Conservation (phyloP, 345 rosid genomes). For the Salix suchowensis region DNA sequence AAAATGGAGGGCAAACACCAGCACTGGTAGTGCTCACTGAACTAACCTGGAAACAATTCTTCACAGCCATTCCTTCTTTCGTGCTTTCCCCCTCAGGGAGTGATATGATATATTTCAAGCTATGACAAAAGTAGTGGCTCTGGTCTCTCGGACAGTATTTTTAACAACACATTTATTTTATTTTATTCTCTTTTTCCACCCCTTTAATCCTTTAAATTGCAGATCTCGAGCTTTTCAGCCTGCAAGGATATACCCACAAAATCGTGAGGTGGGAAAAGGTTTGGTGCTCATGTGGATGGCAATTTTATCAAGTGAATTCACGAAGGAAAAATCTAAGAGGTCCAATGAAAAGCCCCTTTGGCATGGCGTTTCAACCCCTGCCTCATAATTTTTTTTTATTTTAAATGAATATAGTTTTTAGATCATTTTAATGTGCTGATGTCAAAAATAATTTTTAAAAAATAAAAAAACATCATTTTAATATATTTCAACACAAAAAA, state of each 20-base stretch:
- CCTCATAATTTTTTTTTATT: no score
- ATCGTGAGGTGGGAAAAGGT: slow-evolving; percentile 33
- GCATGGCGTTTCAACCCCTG: no score
- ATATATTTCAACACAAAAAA: no score
- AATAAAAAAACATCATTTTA: no score
- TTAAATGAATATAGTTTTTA: no score
- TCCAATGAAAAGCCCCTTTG: background rate
- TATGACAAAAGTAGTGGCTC: background rate
- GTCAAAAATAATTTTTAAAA: no score
- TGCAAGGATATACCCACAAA: slow-evolving; percentile 27
- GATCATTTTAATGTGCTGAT: no score
- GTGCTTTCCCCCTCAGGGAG: background rate
- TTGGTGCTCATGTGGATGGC: slow-evolving; percentile 35
- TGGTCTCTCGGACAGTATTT: slow-evolving; percentile 1
- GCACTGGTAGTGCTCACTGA: slow-evolving; percentile 28
- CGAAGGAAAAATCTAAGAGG: background rate
- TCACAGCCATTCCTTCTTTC: slow-evolving; percentile 37
- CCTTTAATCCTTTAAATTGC: background rate
- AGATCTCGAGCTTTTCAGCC: slow-evolving; percentile 1
- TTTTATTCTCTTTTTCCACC: background rate
- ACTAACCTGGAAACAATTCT: slow-evolving; percentile 43
- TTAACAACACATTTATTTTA: background rate
- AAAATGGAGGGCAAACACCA: slow-evolving; percentile 31
- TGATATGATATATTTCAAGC: background rate
- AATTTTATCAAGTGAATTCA: slow-evolving; percentile 1